A percentile compares a stretch with the other conserved stretches of the same genome.
phyloP scores from a whole-genome alignment of 208 protist genomes.

The Trichomonas tenax region DNA sequence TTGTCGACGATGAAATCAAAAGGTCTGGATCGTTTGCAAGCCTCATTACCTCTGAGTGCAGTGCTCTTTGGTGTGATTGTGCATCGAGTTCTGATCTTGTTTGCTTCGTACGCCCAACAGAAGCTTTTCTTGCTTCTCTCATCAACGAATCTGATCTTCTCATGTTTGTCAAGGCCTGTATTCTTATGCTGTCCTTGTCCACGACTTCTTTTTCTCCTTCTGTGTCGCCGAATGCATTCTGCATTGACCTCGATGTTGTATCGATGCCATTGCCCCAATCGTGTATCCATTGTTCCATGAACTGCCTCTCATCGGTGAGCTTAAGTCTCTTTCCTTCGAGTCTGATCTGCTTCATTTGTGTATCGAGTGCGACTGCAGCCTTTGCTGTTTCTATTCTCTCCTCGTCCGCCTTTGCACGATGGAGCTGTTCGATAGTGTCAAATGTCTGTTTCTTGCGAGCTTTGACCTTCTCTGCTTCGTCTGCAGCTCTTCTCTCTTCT shows the following conservation, averaged over 20 bases:
- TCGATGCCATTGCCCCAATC: neutral
- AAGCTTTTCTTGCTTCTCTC: neutral
- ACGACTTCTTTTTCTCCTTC: neutral
- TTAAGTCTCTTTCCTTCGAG: neutral
- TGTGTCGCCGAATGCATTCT: neutral
- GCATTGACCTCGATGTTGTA: neutral
- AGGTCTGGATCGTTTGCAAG: neutral
- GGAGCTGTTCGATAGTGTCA: neutral
- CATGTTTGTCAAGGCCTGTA: neutral
- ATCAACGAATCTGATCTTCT: neutral
- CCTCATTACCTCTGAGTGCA: neutral
- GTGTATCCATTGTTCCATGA: neutral
- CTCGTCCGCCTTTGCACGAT: neutral
- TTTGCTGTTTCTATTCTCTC: conserved; percentile 3
- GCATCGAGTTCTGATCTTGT: neutral
- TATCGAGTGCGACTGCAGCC: neutral
- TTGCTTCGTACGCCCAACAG: neutral
- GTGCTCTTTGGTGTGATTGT: neutral
- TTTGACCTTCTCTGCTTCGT: neutral
- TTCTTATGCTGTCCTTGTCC: neutral
- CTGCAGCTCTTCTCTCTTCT: neutral
- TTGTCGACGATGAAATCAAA: neutral
- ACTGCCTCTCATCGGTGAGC: neutral
- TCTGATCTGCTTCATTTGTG: neutral
- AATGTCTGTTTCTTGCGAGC: neutral